These are phyloP conservation scores for Mycena kentingensis DNA, from an alignment of 768 basidiomycete genomes.

Conservation along the genomic window DNA sequence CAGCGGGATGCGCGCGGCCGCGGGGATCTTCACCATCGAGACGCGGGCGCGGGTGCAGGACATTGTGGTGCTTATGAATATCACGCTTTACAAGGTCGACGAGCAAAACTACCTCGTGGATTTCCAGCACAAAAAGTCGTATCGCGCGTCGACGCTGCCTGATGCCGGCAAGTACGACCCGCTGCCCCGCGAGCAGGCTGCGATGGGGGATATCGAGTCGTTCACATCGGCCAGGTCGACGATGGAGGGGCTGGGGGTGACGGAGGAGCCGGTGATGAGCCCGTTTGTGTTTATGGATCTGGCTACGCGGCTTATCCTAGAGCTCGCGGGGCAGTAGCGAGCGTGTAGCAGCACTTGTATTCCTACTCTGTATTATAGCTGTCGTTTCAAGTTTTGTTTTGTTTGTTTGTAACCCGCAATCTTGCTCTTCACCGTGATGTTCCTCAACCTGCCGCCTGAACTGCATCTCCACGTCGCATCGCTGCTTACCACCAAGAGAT, in stretches of 20 bases:
- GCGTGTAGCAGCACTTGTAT: neutral
- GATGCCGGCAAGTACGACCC: constrained; percentile 76
- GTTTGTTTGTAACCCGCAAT: neutral
- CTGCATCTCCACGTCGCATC: neutral
- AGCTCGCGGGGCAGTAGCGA: constrained; percentile 67
- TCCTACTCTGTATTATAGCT: neutral
- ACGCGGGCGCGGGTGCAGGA: constrained; percentile 87
- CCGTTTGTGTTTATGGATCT: constrained; percentile 98
- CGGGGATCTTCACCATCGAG: constrained; percentile 89
- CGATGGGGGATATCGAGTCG: constrained; percentile 46
- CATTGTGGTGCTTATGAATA: constrained; percentile 96
- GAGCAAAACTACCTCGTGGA: constrained; percentile 96
- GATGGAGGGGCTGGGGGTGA: constrained; percentile 47
- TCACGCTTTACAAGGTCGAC: constrained; percentile 96
- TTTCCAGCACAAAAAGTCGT: constrained; percentile 96
- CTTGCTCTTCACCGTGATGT: neutral
- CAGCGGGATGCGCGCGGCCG: constrained; percentile 69
- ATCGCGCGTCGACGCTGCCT: constrained; percentile 68
- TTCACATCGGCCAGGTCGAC: constrained; percentile 45
- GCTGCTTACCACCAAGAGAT: neutral
- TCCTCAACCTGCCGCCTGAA: neutral
- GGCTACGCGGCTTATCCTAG: constrained; percentile 89
- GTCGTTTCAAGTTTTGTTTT: neutral
- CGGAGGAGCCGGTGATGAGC: constrained; percentile 69
- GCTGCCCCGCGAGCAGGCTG: constrained; percentile 53